Percentiles rank a stretch among this genome's conserved stretches.
Conservation (phyloP, 305 asterid genomes). For the Striga hermonthica region DNA sequence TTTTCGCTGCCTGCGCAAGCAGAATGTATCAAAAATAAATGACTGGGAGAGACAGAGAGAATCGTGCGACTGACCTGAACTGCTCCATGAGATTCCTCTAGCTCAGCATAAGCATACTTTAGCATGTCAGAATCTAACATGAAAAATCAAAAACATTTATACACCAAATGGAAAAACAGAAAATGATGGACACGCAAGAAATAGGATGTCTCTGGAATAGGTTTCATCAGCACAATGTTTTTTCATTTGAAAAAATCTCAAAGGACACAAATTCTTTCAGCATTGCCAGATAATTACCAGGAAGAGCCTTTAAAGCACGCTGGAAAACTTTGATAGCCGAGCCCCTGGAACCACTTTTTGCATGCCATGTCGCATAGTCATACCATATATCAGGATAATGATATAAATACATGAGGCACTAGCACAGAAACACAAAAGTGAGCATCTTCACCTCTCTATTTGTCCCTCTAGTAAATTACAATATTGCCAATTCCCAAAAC, state of each 20-base stretch:
- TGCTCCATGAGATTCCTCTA: conserved; percentile 92
- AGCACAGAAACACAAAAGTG: conserved; percentile 37
- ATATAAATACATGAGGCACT: conserved; percentile 92
- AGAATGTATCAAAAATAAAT: conserved; percentile 4
- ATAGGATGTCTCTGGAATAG: conserved; percentile 12
- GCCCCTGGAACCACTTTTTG: conserved; percentile 73
- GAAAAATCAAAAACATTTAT: conserved; percentile 18
- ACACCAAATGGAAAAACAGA: conserved; percentile 14
- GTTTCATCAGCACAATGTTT: not conserved
- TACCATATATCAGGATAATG: conserved; percentile 98
- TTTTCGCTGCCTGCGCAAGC: conserved; percentile 73
- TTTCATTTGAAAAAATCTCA: conserved; percentile 17
- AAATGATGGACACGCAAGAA: conserved; percentile 17
- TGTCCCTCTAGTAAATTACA: not conserved
- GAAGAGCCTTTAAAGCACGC: conserved; percentile 91
- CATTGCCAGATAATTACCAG: conserved; percentile 54
- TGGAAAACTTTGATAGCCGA: conserved; percentile 84
- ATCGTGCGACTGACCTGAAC: conserved; percentile 48
- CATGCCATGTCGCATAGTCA: conserved; percentile 93
- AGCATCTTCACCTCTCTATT: conserved; percentile 29
- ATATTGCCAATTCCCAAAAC: too few relatives aligned
- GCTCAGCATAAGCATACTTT: conserved; percentile 89
- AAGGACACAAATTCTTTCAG: conserved; percentile 27
- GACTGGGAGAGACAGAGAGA: conserved; percentile 12
- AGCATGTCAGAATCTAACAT: conserved; percentile 82